Evolutionary conservation across 1,284 basidiomycete genomes (phyloP).

Genomic region (Coniferiporia weirii): DNA sequence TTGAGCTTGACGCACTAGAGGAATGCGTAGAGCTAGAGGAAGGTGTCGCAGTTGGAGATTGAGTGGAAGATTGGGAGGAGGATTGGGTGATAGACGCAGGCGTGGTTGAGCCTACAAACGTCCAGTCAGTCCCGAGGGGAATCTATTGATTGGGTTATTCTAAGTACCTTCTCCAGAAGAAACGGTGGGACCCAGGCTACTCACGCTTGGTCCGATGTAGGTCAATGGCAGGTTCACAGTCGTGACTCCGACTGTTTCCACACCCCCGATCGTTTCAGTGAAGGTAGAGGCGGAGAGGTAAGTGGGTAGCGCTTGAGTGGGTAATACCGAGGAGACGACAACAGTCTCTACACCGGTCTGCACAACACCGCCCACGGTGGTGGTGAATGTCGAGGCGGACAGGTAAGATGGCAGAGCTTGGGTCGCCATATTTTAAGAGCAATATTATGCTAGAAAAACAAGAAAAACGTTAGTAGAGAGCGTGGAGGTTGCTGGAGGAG

Average conservation of each 20-base stretch:
- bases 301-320: conserved; percentile 16
- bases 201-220: conserved; percentile 18
- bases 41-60: conserved; percentile 15
- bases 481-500: conserved; percentile 6
- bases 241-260: conserved; percentile 6
- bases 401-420: conserved; percentile 15
- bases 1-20: conserved; percentile 3
- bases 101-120: conserved; percentile 14
- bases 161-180: neutral
- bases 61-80: neutral
- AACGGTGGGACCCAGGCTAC: neutral
- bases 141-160: conserved; percentile 10
- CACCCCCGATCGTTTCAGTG: conserved; percentile 13
- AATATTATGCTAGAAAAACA: conserved; percentile 2
- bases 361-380: conserved; percentile 3
- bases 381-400: conserved; percentile 15
- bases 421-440: conserved; percentile 10
- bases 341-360: conserved; percentile 14
- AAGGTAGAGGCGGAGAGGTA: conserved; percentile 17
- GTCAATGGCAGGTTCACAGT: conserved; percentile 17
- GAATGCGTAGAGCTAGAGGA: conserved; percentile 2
- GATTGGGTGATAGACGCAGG: conserved; percentile 12
- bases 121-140: conserved; percentile 18
- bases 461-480: conserved; percentile 16
- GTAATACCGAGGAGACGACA: conserved; percentile 12